These are phyloP conservation scores for Lactifluus subvellereus DNA, from an alignment of 768 basidiomycete species.

Conservation along the genomic window DNA sequence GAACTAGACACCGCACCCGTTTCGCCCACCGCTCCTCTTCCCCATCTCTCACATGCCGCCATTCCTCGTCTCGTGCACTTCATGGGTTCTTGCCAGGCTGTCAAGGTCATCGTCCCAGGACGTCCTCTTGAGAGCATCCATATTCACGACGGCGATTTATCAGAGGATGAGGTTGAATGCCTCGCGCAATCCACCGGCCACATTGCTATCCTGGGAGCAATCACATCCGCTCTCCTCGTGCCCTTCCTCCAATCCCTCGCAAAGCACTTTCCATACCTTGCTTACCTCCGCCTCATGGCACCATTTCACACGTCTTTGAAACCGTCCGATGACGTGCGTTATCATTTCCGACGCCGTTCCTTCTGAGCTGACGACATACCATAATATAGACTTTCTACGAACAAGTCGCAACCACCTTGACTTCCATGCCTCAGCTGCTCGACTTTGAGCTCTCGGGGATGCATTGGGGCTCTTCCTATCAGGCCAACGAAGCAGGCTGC, in stretches of 20 bases:
- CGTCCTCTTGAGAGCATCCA: slow-evolving; percentile 61
- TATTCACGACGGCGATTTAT: slow-evolving; percentile 54
- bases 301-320: slow-evolving; percentile 31
- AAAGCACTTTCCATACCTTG: slow-evolving; percentile 51
- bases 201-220: slow-evolving; percentile 52
- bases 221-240: slow-evolving; percentile 52
- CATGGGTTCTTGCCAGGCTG: slow-evolving; percentile 53
- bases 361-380: slow-evolving; percentile 8
- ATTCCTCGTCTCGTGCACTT: slow-evolving; percentile 48
- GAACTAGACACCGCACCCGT: slow-evolving; percentile 41
- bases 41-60: slow-evolving; percentile 32
- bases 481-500: slow-evolving; percentile 14
- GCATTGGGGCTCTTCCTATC: slow-evolving; percentile 46
- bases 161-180: slow-evolving; percentile 47
- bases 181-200: slow-evolving; percentile 47
- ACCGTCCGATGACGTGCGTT: slow-evolving; percentile 32
- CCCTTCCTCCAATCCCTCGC: slow-evolving; percentile 53
- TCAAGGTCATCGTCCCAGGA: slow-evolving; percentile 53
- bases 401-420: slow-evolving; percentile 51
- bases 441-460: slow-evolving; percentile 72
- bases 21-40: slow-evolving; percentile 23
- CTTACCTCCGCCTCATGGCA: slow-evolving; percentile 60
- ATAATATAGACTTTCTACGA: slow-evolving; percentile 51
- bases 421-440: slow-evolving; percentile 53
- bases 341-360: not conserved